Conservation (phyloP, 208 protist species). For the Leishmania aethiopica region DNA sequence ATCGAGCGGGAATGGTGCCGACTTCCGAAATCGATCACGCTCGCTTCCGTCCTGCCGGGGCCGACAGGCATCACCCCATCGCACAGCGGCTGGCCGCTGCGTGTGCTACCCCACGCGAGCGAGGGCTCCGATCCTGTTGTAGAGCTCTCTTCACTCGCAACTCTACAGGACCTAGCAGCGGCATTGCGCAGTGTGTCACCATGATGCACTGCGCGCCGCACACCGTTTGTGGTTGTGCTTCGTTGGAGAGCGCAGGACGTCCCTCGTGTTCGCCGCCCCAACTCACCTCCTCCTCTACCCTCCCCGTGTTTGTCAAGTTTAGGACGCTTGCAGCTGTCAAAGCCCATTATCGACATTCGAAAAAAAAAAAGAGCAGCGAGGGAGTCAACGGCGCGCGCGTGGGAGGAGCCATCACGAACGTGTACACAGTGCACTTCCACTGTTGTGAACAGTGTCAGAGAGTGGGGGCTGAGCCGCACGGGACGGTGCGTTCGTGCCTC, state of each 20-base stretch:
- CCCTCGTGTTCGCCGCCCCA: neutral
- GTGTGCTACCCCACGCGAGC: neutral
- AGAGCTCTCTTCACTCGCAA: slow-evolving; percentile 12
- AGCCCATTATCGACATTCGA: neutral
- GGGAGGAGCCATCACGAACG: neutral
- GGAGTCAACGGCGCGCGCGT: neutral
- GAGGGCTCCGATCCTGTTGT: neutral
- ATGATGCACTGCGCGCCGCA: neutral
- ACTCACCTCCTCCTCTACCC: neutral
- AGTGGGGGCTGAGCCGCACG: neutral
- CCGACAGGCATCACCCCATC: neutral
- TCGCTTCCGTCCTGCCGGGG: slow-evolving; percentile 12
- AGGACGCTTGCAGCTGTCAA: neutral
- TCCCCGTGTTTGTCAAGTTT: neutral
- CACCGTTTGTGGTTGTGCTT: neutral
- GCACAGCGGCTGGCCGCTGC: slow-evolving; percentile 23
- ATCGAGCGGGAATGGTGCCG: slow-evolving; percentile 24
- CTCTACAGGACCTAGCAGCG: slow-evolving; percentile 19
- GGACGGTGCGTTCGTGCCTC: neutral
- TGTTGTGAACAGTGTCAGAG: neutral
- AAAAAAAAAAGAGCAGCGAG: neutral
- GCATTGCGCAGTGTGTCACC: slow-evolving; percentile 13
- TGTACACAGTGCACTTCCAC: neutral
- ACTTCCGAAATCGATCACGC: slow-evolving; percentile 11
- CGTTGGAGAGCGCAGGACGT: neutral